Base-by-base conservation (phyloP, 2,329 filamentous ascomycete species). In the Xylaria sp. region DNA sequence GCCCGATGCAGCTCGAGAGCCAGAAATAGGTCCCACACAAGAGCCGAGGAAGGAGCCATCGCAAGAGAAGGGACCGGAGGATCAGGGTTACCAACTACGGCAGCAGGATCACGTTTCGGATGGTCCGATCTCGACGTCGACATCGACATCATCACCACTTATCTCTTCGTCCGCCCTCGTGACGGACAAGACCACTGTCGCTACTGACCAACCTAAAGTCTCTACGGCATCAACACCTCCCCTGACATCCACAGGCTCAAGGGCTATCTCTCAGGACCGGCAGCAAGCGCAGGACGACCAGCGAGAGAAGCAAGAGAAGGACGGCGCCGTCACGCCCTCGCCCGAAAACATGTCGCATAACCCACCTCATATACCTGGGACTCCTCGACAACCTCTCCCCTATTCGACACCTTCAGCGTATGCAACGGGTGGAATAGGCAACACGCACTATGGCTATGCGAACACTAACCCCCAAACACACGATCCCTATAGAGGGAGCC, bases 401-500 rank as follows among this genome's bases (percentile, higher is more conserved):
- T 80, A 79, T 64, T 68, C 75, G 51, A 73, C 73, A 25, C 72
- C 73, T 52, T 71, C 75, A n/a, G 70, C 74, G 25, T 78, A 79
- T 60, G 69, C 72, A 61, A 63, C 76, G 18, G 69, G 75, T 28
- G 69, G 73, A 52, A 76, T 80, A 72, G 71, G 69, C 51, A 73
- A 69, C 56, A 67, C 76, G 64, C 76, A 78, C 23, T 80, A 80
- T 65, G 76, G 74, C 61, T 80, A 78, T 66, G 58, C 73, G 25
- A 76, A 71, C 59, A 67, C 76, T 23, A 66, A 69, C 9, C 71
- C 71, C 28, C 74, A 69, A 54, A 68, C 62, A n/a, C 72, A 76
- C 65, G 81, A 83, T 69, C 74, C 77, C 23, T 83, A 83, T 71
- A 79, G 81, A 70, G 73, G 78, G 62, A 77, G 68, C 55, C 59